Evolutionary conservation across 225 moss, liverwort and hornwort genomes (phyloP).

Genomic region (Bryum argenteum): DNA sequence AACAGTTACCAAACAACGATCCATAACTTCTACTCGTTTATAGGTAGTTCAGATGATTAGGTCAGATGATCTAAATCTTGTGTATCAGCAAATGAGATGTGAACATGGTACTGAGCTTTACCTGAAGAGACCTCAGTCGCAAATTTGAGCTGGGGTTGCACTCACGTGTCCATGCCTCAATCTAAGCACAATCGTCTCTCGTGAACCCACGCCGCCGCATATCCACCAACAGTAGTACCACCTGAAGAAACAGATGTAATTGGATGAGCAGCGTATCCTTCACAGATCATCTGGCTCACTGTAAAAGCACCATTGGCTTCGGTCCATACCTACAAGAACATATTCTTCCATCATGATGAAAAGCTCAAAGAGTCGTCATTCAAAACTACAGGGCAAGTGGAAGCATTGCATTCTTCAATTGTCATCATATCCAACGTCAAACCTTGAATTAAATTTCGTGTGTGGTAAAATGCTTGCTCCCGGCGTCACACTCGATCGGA

Average conservation of each 20-base stretch:
- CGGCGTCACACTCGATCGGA: neutral
- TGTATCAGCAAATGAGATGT: neutral
- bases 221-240: constrained; percentile 11
- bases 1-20: too few species aligned
- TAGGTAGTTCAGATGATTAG: neutral
- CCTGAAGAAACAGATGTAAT: neutral
- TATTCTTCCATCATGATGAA: neutral
- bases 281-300: neutral
- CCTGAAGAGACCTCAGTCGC: neutral
- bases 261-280: neutral
- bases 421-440: too few species aligned
- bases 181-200: neutral
- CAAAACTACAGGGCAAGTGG: neutral
- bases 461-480: neutral
- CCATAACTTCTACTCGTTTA: neutral
- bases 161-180: constrained; percentile 13
- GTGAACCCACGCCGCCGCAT: neutral
- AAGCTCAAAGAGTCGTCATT: neutral
- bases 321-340: neutral
- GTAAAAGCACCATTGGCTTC: neutral
- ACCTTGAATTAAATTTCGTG: neutral
- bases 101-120: neutral
- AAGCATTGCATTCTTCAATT: neutral
- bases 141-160: neutral
- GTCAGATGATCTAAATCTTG: constrained; percentile 4